Conservation (phyloP, 306 rosid genomes). For the Cicer judaicum region DNA sequence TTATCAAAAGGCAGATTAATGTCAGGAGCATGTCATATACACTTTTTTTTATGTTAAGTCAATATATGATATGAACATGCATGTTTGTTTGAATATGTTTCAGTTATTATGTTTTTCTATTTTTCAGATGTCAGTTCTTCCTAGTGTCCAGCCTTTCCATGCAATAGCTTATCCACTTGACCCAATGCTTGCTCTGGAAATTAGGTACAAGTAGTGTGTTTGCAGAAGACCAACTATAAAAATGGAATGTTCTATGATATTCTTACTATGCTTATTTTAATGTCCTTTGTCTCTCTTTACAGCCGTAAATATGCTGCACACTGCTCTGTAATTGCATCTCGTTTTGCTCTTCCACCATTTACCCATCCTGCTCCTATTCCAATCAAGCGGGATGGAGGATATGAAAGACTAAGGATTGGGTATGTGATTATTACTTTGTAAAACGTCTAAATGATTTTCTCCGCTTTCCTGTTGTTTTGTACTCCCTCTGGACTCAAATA, state of each 20-base stretch:
- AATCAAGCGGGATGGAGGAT: constrained; percentile 71
- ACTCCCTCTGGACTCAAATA: too few species aligned
- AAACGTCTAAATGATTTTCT: background rate
- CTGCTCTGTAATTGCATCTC: constrained; percentile 88
- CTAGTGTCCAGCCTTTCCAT: constrained; percentile 99
- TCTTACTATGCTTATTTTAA: background rate
- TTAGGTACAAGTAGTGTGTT: constrained; percentile 61
- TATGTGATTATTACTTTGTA: constrained; percentile 45
- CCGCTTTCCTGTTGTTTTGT: constrained; percentile 29
- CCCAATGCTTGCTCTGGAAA: constrained; percentile 90
- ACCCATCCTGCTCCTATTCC: constrained; percentile 75
- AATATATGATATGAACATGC: constrained; percentile 17
- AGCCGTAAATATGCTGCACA: constrained; percentile 95
- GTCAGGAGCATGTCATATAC: constrained; percentile 53
- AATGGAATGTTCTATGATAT: background rate
- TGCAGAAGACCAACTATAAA: background rate
- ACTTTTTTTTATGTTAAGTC: background rate
- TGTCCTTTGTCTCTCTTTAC: constrained; percentile 40
- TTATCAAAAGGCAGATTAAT: constrained; percentile 89
- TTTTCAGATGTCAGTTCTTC: constrained; percentile 92
- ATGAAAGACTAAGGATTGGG: constrained; percentile 84
- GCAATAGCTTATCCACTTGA: constrained; percentile 99
- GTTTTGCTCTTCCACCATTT: constrained; percentile 78
- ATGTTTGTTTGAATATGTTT: constrained; percentile 28
- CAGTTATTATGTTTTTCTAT: constrained; percentile 18